Conservation (phyloP, 192 early-diverging fungal genomes). For the Linnemannia exigua region DNA sequence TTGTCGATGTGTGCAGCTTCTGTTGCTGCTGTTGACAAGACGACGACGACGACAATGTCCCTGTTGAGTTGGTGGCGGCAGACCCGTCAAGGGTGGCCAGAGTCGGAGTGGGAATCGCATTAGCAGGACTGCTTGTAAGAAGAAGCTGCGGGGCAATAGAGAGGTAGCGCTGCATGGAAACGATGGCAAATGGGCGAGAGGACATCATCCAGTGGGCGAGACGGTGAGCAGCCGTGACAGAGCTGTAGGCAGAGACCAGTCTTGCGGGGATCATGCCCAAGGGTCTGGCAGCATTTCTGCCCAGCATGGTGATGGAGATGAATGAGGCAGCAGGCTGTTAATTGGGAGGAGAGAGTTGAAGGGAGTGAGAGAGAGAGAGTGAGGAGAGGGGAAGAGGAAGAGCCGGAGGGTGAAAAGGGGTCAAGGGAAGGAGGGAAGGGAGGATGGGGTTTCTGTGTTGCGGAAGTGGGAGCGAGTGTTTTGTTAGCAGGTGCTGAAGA, state of each 20-base stretch:
- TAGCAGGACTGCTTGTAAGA: constrained; percentile 8
- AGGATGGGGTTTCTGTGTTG: not conserved
- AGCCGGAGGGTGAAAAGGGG: not conserved
- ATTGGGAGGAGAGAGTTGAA: not conserved
- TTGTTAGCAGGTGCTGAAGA: too few species aligned
- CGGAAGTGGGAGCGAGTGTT: too few species aligned
- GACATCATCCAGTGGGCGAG: constrained; percentile 25
- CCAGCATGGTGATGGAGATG: constrained; percentile 30
- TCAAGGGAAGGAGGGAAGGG: not conserved
- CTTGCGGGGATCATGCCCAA: constrained; percentile 41
- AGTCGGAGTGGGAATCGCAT: constrained; percentile 26
- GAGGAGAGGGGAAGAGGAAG: not conserved
- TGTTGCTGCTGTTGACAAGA: constrained; percentile 14
- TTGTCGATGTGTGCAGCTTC: not conserved
- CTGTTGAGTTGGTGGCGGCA: not conserved
- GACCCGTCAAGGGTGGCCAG: constrained; percentile 20
- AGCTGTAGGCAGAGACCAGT: constrained; percentile 31
- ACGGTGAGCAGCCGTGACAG: constrained; percentile 17
- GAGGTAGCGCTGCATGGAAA: constrained; percentile 39
- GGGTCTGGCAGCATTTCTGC: constrained; percentile 43
- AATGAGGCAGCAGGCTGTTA: too few species aligned
- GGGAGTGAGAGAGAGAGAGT: not conserved
- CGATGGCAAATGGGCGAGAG: constrained; percentile 25
- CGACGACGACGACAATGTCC: not conserved
- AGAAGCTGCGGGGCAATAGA: constrained; percentile 27